phyloP scores from a whole-genome alignment of 306 rosid species.

The barrel medic (Medicago truncatula) region DNA sequence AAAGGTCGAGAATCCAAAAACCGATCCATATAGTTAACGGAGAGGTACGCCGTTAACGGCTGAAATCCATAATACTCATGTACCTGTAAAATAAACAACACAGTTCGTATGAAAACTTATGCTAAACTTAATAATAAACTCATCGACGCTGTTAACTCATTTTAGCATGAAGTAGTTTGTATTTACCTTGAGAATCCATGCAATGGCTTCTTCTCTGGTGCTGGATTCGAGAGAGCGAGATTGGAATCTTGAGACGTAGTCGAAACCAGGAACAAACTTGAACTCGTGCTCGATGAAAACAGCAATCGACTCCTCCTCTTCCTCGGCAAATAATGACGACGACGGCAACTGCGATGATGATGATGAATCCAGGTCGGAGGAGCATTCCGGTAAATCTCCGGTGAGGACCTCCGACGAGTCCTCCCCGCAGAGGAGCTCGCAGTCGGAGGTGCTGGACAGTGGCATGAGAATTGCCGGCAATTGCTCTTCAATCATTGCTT shows the following conservation, averaged over 20 bases:
- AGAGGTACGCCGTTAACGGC: slow-evolving; percentile 88
- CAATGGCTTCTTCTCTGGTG: slow-evolving; percentile 82
- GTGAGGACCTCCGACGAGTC: slow-evolving; percentile 68
- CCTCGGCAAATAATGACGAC: neutral
- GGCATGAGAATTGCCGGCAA: slow-evolving; percentile 63
- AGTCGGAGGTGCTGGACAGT: slow-evolving; percentile 64
- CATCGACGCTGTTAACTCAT: neutral
- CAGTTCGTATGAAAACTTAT: neutral
- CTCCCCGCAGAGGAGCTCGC: slow-evolving; percentile 79
- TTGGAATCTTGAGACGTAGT: slow-evolving; percentile 66
- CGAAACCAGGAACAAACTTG: slow-evolving; percentile 78
- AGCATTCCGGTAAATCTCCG: slow-evolving; percentile 71
- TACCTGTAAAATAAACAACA: slow-evolving; percentile 55
- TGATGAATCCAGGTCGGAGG: slow-evolving; percentile 63
- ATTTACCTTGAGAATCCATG: slow-evolving; percentile 98
- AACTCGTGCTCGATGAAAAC: slow-evolving; percentile 78
- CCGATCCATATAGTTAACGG: slow-evolving; percentile 96
- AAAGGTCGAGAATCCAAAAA: slow-evolving; percentile 72
- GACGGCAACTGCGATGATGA: too few relatives aligned
- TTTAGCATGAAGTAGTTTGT: slow-evolving; percentile 42
- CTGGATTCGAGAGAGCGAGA: slow-evolving; percentile 71
- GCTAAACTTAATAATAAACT: neutral
- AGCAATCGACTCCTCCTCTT: slow-evolving; percentile 74
- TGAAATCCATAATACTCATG: slow-evolving; percentile 75
- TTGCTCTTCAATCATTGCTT: slow-evolving; percentile 66